Evolutionary conservation across 2,329 filamentous ascomycete species (phyloP).

Genomic region (Scopulariopsis brevicaulis): DNA sequence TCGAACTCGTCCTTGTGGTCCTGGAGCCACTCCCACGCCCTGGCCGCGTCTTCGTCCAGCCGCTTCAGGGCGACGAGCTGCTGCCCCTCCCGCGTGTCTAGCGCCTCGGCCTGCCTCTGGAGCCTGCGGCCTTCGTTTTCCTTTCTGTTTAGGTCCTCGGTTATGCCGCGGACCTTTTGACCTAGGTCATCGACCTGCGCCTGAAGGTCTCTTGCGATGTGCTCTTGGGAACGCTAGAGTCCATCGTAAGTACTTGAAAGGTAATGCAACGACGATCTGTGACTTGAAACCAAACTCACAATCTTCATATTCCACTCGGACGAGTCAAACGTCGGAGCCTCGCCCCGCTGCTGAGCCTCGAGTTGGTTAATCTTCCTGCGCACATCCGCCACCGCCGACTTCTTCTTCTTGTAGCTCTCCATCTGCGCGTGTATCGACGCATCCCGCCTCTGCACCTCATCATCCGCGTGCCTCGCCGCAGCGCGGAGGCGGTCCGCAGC

Average conservation of each 20-base stretch:
- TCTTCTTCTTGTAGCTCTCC: constrained; percentile 6
- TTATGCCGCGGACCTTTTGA: constrained; percentile 27
- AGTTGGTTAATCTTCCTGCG: constrained; percentile 25
- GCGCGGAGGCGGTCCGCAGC: constrained; percentile 31
- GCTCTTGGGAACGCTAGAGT: constrained; percentile 29
- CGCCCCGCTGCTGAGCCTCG: constrained; percentile 45
- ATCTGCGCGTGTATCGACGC: constrained; percentile 4
- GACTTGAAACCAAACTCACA: constrained; percentile 32
- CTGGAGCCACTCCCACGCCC: constrained; percentile 75
- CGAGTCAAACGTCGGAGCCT: constrained; percentile 56
- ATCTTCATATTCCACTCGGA: constrained; percentile 62
- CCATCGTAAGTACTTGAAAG: neutral
- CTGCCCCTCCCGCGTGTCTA: constrained; percentile 67
- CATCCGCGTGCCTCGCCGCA: constrained; percentile 20
- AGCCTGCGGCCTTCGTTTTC: constrained; percentile 15
- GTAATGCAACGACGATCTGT: neutral
- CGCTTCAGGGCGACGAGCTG: constrained; percentile 54
- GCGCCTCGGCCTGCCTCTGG: constrained; percentile 37
- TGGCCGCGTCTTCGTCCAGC: constrained; percentile 50
- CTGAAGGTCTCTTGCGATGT: constrained; percentile 39
- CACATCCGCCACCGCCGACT: constrained; percentile 6
- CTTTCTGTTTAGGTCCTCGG: constrained; percentile 15
- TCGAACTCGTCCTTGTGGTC: constrained; percentile 58
- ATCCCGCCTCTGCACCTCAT: constrained; percentile 12
- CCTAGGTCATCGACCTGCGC: constrained; percentile 30